Evolutionary conservation across 176 grass and related monocot genomes (phyloP), one percentile per base, ranked within the genome.

Genomic region (Juncus effusus): DNA sequence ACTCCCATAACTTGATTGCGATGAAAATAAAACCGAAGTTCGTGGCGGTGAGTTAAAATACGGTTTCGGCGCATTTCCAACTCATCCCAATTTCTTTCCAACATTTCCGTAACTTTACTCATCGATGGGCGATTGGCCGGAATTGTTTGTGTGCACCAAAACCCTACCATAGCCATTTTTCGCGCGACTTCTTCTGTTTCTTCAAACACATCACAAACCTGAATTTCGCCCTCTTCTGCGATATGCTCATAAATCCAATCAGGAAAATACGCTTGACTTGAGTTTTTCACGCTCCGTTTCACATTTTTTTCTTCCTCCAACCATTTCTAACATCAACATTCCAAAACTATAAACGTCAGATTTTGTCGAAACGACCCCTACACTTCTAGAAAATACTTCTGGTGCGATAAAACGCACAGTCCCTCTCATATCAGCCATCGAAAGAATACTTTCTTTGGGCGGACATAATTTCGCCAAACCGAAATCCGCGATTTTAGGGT

Each of bases 331-430:
- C 0, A 91, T 68, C 77, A 81, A 63, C 83, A 81, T 87, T 54
- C 83, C 77, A 10, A 83, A 84, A 19, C 88, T 84, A 54, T 86
- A 86, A 5, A 86, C 83, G 50, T 91, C 80, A 13, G 80, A 91
- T 35, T 91, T 81, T 3, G 63, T 83, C 0, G 80, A 86, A 51
- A 67, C 80, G 0, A 60, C 42, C 5, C 83, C 80, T 3, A 87
- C 82, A 38, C 50, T 55, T 5, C 83, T 63, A 1, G 77, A 91
- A 54, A 87, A 79, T 14, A 91, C 83, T 75, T 91, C 88, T 6
- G 80, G 83, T 0, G 83, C 83, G 16, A 87, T 87, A 42, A 83
- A 84, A 52, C 88, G 80, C 39, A 86, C 38, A 0, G 83, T 91
- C 10, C 83, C 83, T 60, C 83, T 81, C 3, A 72, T 54, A 15